phyloP scores from a whole-genome alignment of 106 monocot genomes.

The Platanthera guangdongensis region DNA sequence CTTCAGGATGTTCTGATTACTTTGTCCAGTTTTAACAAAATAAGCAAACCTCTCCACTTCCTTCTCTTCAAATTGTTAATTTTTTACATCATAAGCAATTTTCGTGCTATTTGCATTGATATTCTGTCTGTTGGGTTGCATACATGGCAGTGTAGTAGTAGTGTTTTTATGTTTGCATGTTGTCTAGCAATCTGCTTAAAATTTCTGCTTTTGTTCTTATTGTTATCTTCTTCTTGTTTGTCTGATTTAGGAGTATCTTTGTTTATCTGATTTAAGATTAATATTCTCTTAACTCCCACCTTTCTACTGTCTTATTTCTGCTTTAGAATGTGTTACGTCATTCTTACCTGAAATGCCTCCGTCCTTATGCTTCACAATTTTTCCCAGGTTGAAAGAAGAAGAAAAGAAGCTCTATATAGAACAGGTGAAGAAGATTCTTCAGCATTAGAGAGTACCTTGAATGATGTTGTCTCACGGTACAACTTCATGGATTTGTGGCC shows the following conservation, averaged over 20 bases:
- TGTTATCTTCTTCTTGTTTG: neutral
- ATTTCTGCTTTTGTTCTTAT: neutral
- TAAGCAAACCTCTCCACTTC: too few species aligned
- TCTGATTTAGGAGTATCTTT: neutral
- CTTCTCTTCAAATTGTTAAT: too few species aligned
- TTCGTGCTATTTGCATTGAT: neutral
- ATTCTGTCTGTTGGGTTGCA: neutral
- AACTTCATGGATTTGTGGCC: conserved; percentile 96
- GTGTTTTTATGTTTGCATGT: neutral
- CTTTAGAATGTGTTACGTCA: neutral
- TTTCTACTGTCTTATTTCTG: neutral
- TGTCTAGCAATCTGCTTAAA: neutral
- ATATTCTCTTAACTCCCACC: neutral
- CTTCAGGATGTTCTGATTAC: too few species aligned
- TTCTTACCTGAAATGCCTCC: neutral
- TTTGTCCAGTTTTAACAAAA: too few species aligned
- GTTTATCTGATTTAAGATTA: neutral
- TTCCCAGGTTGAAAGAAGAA: conserved; percentile 77
- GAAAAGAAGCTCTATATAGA: conserved; percentile 69
- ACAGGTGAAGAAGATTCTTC: conserved; percentile 49
- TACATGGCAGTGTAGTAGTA: neutral
- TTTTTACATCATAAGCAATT: neutral
- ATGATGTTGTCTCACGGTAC: conserved; percentile 78
- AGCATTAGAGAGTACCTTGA: conserved; percentile 49
- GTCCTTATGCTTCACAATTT: neutral